Evolutionary conservation across 1,284 basidiomycete species (phyloP), one percentile per base, ranked within the genome.

Genomic region (Puccinia sorghi): DNA sequence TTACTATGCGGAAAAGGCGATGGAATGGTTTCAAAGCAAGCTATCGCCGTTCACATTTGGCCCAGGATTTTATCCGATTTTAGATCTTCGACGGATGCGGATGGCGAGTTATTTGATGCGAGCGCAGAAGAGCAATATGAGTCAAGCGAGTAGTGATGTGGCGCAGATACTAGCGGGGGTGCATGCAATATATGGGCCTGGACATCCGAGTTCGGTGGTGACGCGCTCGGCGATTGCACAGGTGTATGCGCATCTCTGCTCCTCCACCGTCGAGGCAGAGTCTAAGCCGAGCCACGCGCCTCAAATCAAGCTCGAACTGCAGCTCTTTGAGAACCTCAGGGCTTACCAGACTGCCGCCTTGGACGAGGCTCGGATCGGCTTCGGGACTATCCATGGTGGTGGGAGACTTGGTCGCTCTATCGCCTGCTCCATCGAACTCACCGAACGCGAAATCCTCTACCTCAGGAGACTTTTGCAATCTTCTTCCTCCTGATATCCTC

Each of bases 11-110:
- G 73, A 75, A 56, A 75, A 75, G 25, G 73, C 73, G 20, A 75
- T 75, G 46, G 73, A 75, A 67, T 75, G 73, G 73, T 75, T 75
- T 50, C 73, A 75, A 67, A 75, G 59, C 9, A 75, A 75, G 39
- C 52, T 75, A 25, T 66, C 61, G 41, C 73, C 73, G 27, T 75
- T 75, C 37, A 75, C 73, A 17, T 75, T 75, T 66, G 73, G 73
- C 8, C 63, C 73, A 13, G 73, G 59, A 11, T 75, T 75, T 67
- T 75, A 75, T 67, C 73, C 73, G 46, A 75, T 75, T 27, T 50
- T 75, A 43, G 73, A 75, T 50, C 61, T 75, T 8, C 59, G 73
- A 48, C 43, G 73, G 48, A 75, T 75, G 73, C 63, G 61, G 37
- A 75, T 75, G 61, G 48, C 61, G 25, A 64, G 59, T 25, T 63